phyloP scores from a whole-genome alignment of 1,284 basidiomycete species.

The Microbotryomycetes sp. region DNA sequence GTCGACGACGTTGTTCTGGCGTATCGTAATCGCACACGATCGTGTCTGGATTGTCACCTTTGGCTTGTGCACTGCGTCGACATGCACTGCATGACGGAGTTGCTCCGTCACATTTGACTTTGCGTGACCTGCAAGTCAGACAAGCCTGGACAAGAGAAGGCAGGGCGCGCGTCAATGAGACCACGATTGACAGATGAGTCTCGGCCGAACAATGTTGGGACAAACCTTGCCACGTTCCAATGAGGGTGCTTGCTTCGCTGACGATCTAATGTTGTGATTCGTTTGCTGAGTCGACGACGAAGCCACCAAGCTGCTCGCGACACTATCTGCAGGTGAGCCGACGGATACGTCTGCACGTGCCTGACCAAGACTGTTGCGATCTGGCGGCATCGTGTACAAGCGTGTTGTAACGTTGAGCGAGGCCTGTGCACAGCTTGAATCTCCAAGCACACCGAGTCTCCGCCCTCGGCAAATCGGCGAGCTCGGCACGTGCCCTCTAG shows the following conservation, averaged over 20 bases:
- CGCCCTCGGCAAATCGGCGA: background rate
- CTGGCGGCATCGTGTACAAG: background rate
- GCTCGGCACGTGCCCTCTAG: too few species aligned
- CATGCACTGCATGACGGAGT: background rate
- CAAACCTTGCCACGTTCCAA: background rate
- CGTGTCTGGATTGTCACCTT: background rate
- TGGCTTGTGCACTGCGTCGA: background rate
- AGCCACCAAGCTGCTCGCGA: background rate
- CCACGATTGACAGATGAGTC: background rate
- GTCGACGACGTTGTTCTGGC: conserved; percentile 14
- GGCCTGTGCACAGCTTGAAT: background rate
- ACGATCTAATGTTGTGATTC: too few species aligned
- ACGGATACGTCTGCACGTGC: background rate
- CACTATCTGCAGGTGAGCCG: background rate
- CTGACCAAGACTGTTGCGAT: background rate
- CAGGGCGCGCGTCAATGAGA: too few species aligned
- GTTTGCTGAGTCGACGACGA: too few species aligned
- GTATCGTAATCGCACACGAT: conserved; percentile 13
- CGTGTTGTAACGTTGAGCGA: background rate
- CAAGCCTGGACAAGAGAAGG: background rate
- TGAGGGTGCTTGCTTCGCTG: background rate
- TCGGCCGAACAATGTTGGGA: background rate
- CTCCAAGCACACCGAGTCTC: background rate
- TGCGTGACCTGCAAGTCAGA: background rate
- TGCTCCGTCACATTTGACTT: background rate